Percentiles rank a stretch among this genome's conserved stretches.
These are phyloP conservation scores for Letharia columbiana DNA, from an alignment of 495 filamentous ascomycete species.

Conservation along the genomic window DNA sequence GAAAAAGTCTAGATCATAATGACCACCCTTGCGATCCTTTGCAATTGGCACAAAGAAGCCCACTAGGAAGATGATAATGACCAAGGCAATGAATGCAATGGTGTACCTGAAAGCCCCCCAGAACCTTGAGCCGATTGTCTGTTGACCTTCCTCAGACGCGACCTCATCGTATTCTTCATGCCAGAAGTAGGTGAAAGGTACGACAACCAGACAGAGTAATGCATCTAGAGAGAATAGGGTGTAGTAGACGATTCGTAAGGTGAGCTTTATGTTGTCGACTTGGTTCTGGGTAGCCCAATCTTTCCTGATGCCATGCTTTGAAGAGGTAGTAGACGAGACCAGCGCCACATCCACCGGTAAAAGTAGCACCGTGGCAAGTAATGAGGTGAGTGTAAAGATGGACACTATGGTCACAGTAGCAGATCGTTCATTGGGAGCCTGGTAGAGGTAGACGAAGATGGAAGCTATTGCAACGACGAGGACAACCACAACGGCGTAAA, in stretches of 20 bases:
- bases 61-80: constrained; percentile 76
- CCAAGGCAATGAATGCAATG: constrained; percentile 66
- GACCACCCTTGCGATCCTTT: constrained; percentile 46
- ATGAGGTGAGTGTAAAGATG: constrained; percentile 72
- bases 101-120: constrained; percentile 89
- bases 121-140: constrained; percentile 57
- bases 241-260: constrained; percentile 87
- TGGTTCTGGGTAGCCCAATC: constrained; percentile 81
- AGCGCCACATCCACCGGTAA: constrained; percentile 93
- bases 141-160: constrained; percentile 65
- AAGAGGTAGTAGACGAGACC: constrained; percentile 76
- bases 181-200: constrained; percentile 97
- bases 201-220: constrained; percentile 76
- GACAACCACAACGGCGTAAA: constrained; percentile 73
- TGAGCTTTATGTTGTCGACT: constrained; percentile 65
- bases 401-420: constrained; percentile 68
- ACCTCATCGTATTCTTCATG: constrained; percentile 94
- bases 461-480: constrained; percentile 62
- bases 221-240: constrained; percentile 86
- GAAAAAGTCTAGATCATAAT: constrained; percentile 81
- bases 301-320: constrained; percentile 72
- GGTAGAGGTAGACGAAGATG: constrained; percentile 79
- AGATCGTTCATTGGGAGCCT: constrained; percentile 78
- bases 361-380: constrained; percentile 87
- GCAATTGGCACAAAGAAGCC: constrained; percentile 88